Evolutionary conservation across 495 filamentous ascomycete species (phyloP).

Genomic region (Penicillium fimorum): DNA sequence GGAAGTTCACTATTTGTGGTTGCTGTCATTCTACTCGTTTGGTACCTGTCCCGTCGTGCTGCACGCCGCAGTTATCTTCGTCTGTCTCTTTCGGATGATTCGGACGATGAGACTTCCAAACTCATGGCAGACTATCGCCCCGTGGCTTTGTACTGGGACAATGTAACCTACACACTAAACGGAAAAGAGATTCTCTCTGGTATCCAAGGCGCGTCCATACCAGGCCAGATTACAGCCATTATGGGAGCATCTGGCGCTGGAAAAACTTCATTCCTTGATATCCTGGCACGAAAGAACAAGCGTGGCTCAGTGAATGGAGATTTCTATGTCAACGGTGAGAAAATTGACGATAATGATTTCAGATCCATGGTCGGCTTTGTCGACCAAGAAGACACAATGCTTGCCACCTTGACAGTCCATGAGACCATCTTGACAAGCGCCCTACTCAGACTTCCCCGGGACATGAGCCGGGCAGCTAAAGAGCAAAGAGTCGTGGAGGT

Average conservation of each 20-base stretch:
- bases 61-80: conserved; percentile 63
- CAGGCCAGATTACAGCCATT: conserved; percentile 91
- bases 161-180: conserved; percentile 82
- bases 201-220: conserved; percentile 79
- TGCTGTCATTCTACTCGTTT: conserved; percentile 74
- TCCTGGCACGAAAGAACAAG: conserved; percentile 97
- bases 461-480: conserved; percentile 85
- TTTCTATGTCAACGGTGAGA: conserved; percentile 93
- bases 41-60: conserved; percentile 80
- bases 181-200: conserved; percentile 80
- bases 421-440: conserved; percentile 97
- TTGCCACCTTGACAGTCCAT: conserved; percentile 94
- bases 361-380: conserved; percentile 93
- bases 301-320: conserved; percentile 74
- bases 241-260: conserved; percentile 98
- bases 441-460: conserved; percentile 79
- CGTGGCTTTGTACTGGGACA: conserved; percentile 82
- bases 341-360: conserved; percentile 80
- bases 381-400: conserved; percentile 97
- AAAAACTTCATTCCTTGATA: conserved; percentile 96
- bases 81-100: conserved; percentile 78
- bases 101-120: conserved; percentile 82
- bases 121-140: conserved; percentile 89
- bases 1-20: conserved; percentile 85
- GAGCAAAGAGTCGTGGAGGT: conserved; percentile 89